A percentile compares a stretch with the other conserved stretches of the same genome.
phyloP scores from a whole-genome alignment of 2,329 filamentous ascomycete species.

The Fusarium buharicum region DNA sequence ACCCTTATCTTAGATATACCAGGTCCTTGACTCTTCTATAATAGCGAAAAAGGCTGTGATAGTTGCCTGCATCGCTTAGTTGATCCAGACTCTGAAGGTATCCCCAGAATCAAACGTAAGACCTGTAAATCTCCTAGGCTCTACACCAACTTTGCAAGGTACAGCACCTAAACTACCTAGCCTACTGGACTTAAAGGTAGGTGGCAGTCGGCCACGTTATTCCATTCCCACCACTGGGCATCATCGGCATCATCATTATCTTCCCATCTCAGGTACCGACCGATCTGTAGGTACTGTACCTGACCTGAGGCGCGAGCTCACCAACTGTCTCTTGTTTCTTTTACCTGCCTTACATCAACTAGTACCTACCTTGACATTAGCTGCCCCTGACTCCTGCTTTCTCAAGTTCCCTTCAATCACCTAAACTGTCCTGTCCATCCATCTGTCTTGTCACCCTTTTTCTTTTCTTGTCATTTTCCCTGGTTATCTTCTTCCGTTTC shows the following conservation, averaged over 20 bases:
- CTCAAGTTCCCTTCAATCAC: neutral
- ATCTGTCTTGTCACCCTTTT: neutral
- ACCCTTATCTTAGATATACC: constrained; percentile 23
- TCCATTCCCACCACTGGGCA: constrained; percentile 22
- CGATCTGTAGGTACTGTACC: constrained; percentile 1
- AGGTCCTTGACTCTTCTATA: neutral
- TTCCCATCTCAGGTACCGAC: constrained; percentile 26
- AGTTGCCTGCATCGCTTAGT: neutral
- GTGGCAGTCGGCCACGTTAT: constrained; percentile 28
- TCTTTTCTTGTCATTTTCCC: constrained; percentile 4
- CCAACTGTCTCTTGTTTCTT: constrained; percentile 13
- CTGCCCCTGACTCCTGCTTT: constrained; percentile 38
- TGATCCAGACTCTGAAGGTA: constrained; percentile 4
- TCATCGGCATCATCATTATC: constrained; percentile 9
- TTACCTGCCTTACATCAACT: neutral
- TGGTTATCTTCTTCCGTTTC: constrained; percentile 14
- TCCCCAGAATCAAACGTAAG: neutral
- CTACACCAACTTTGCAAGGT: constrained; percentile 14
- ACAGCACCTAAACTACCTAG: neutral
- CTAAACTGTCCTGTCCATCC: neutral
- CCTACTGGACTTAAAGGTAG: neutral
- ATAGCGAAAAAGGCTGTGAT: constrained; percentile 5
- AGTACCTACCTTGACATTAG: constrained; percentile 10
- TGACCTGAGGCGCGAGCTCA: too few species aligned
- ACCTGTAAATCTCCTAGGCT: constrained; percentile 10